Base-by-base conservation (phyloP, 2,329 filamentous ascomycete genomes). In the Harringtonia aguacate region DNA sequence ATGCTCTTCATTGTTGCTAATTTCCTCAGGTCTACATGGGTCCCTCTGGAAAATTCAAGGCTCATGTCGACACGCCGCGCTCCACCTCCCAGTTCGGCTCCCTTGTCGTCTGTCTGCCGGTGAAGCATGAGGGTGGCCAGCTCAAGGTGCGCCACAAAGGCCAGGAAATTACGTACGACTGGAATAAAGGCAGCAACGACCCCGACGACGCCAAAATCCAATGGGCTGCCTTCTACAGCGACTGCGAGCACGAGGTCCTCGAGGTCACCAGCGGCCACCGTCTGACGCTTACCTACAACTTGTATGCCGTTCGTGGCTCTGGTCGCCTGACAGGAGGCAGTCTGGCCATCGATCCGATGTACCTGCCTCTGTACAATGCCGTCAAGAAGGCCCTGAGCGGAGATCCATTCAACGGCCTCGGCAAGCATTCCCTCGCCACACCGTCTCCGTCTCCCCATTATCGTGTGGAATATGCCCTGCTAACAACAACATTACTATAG, bases 221-320 rank as follows among this genome's bases (percentile, higher is more conserved):
- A 30, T 76, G 71, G 71, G 68, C 68, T 0, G 71, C 72, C 0
- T 41, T 36, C 10, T 72, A 72, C 47, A 59, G 63, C 43, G 69
- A 74, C 52, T 74, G 69, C 49, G 65, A 73, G 46, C 72, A 75
- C 43, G 69, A 75, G 48, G 65, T 75, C 2, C 51, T 66, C 0
- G 62, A 68, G 14, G 66, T 81, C 7, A 70, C 58, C 0, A 50
- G 57, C 1, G 75, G 75, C 0, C 63, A 79, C 45, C 68, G 73
- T 0, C 48, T 81, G 15, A 79, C 72, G 0, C 54, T 81, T 20
- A 80, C 75, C 0, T 80, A 81, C 58, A 79, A 79, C 46, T 58
- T 81, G 2, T 77, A 66, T 17, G 34, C 33, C 10, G 24, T 39
- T 24, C 7, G 8, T 15, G 36, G 36, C n/a, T 4, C 4, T 5